Evolutionary conservation across 768 basidiomycete species (phyloP).

Genomic region (Rhizopogon salebrosus): DNA sequence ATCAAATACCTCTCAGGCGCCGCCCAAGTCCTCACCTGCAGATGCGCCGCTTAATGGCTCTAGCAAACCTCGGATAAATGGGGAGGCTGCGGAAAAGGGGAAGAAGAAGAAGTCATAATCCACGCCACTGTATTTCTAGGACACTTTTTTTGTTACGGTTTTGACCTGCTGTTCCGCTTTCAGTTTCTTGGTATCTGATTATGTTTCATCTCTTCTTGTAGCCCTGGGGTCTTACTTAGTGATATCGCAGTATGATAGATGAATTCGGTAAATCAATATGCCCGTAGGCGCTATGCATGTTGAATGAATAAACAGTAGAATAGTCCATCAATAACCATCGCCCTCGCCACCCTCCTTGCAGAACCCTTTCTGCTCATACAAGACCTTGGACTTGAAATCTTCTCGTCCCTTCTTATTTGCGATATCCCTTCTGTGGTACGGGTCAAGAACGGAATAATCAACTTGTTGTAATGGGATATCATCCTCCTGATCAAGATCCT

Average conservation of each 20-base stretch:
- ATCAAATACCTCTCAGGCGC: conserved; percentile 28
- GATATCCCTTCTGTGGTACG: conserved; percentile 68
- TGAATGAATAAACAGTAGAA: conserved; percentile 10
- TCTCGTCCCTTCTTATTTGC: conserved; percentile 77
- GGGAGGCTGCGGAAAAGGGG: conserved; percentile 48
- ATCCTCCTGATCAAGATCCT: conserved; percentile 94
- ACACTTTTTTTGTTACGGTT: conserved; percentile 11
- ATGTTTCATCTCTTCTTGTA: conserved; percentile 10
- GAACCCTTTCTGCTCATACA: conserved; percentile 84
- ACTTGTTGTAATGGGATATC: conserved; percentile 75
- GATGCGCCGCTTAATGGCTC: conserved; percentile 43
- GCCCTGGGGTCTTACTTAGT: conserved; percentile 6
- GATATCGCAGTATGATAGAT: conserved; percentile 1
- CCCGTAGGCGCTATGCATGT: neutral
- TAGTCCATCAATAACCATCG: conserved; percentile 70
- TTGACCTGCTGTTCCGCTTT: conserved; percentile 8
- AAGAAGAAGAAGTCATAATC: conserved; percentile 46
- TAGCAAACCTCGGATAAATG: conserved; percentile 35
- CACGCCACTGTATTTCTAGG: conserved; percentile 22
- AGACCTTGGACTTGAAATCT: conserved; percentile 73
- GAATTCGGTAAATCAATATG: conserved; percentile 1
- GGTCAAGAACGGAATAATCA: conserved; percentile 63
- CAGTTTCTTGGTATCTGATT: conserved; percentile 7
- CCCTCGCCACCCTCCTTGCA: conserved; percentile 95
- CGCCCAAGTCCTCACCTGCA: conserved; percentile 27